A percentile compares a stretch with the other conserved stretches of the same genome.
These are phyloP conservation scores for Skeletonema potamos DNA, from an alignment of 108 stramenopile genomes.

Conservation along the genomic window DNA sequence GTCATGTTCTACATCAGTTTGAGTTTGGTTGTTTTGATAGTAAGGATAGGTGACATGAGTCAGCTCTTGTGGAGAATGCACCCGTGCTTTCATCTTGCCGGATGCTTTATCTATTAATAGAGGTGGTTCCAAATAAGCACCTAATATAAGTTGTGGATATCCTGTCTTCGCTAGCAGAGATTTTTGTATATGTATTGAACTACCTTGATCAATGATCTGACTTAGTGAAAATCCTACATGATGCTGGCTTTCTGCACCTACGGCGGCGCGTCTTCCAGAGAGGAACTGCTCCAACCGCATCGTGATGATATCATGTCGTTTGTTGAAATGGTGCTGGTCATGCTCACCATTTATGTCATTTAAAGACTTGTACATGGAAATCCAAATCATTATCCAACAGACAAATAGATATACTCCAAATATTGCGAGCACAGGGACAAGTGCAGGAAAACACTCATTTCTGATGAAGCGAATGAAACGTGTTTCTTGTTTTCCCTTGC, in stretches of 20 bases:
- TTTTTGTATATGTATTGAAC: slow-evolving; percentile 6
- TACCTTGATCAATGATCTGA: slow-evolving; percentile 4
- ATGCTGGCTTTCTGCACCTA: neutral
- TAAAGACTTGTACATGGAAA: neutral
- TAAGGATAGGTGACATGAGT: slow-evolving; percentile 21
- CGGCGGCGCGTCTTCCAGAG: neutral
- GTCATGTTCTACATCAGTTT: neutral
- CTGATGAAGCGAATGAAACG: neutral
- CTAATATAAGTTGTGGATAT: slow-evolving; percentile 22
- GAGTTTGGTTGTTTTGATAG: neutral
- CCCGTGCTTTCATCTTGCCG: slow-evolving; percentile 6
- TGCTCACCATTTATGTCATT: neutral
- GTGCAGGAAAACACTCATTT: neutral
- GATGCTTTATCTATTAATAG: neutral
- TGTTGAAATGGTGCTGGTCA: neutral
- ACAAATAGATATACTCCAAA: neutral
- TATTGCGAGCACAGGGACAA: neutral
- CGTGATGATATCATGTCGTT: neutral
- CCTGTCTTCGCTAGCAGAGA: slow-evolving; percentile 7
- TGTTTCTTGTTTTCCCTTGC: neutral
- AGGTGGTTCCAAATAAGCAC: slow-evolving; percentile 35
- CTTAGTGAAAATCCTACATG: neutral
- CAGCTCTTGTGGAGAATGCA: slow-evolving; percentile 17
- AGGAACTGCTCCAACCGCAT: neutral
- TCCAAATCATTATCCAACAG: neutral